Base-by-base conservation (phyloP, 2,329 filamentous ascomycete species). In the Verruconis gallopava region DNA sequence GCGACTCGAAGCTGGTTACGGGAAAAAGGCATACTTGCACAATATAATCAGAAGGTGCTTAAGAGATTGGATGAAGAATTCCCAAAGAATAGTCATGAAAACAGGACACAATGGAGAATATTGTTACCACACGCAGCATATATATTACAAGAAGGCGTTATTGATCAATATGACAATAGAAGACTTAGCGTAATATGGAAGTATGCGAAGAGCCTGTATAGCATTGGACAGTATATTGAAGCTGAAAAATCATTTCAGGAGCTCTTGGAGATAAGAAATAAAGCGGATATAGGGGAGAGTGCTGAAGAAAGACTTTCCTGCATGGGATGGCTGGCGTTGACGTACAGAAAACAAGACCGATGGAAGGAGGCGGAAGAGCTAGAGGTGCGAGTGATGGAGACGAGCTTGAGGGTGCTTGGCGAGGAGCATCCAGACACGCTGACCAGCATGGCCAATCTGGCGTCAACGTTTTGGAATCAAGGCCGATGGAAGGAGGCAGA, bases 1-100 rank as follows among this genome's bases (percentile, higher is more conserved):
- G 45, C 44, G 32, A 50, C 48, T 6, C 45, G 33, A 41, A 32
- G 42, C 4, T 53, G 48, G 50, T 42, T 50, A 21, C 44, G 43
- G 19, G 19, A 30, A n/a, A n/a, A 30, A 30, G 25, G 25, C 6
- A 9, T 9, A 30, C n/a, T 30, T 30, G 25, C n/a, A n/a, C 25
- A 30, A 30, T 9, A 9, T 9, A 30, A 30, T 9, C 25, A 30
- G 25, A 9, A n/a, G n/a, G n/a, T n/a, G 25, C 6, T 30, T 30
- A 9, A 9, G 6, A 9, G 25, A n/a, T n/a, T 30, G 25, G 25
- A 30, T n/a, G n/a, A 9, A 30, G 25, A 9, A n/a, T 30, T 30
- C n/a, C n/a, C 25, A 30, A n/a, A 9, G 6, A 9, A n/a, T 30
- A 9, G n/a, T n/a, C 25, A 30, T n/a, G 25, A 30, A n/a, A 30